Base-by-base conservation (phyloP, 768 basidiomycete genomes). In the Leccinellum rugosiceps region DNA sequence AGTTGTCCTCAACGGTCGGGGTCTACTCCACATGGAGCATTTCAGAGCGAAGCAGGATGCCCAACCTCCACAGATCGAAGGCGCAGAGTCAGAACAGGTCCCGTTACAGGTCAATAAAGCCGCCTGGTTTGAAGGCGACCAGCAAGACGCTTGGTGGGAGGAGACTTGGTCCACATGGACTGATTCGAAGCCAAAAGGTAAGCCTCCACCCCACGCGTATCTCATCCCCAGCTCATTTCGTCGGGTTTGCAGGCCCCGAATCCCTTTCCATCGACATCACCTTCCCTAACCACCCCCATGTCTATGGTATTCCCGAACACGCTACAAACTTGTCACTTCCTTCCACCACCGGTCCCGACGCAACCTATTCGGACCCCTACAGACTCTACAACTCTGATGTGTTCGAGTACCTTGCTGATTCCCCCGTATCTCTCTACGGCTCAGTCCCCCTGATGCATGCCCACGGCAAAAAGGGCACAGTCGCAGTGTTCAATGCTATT, bases 301-400 rank as follows among this genome's bases (percentile, higher is more conserved):
- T 98, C 56, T 99, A 94, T 64, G 97, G 97, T 56, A 95, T 99
- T 44, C 95, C 97, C 13, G 92, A 99, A 72, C 97, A 94, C 62
- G 96, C 97, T 14, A 92, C 95, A 3, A 83, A 85, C 23, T 80
- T 99, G 43, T 89, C 90, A 25, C 83, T 99, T 6, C 95, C 94
- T 10, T 83, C 89, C 4, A 99, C 97, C 2, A 82, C 85, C 1
- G 92, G 94, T 60, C 85, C 91, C 23, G 76, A 83, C 38, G 78
- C 90, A 4, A 77, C 80, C 51, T 98, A 88, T 75, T 80, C 81
- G 3, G 97, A 98, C 31, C 97, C 97, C 0, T 98, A 95, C 75
- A 85, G 97, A 25, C 84, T 99, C 3, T 97, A 88, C 76, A 99
- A 99, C 67, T 77, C 88, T 52, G 97, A 99, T 66, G 94, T 98